phyloP scores from a whole-genome alignment of 2,329 filamentous ascomycete species.

The Karstenula rhodostoma region DNA sequence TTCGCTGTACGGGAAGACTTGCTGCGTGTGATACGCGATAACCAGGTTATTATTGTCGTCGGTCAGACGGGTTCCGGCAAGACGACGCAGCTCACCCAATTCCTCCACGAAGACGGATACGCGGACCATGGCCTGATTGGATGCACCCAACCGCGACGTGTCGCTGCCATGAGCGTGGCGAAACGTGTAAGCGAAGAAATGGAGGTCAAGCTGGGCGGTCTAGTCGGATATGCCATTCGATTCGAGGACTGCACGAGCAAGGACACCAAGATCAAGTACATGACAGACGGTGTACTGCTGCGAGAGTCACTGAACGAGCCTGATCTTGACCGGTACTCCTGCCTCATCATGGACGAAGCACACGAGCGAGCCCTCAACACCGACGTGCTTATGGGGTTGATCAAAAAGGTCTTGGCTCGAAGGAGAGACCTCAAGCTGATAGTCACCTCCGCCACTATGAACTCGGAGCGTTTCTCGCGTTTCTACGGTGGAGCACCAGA shows the following conservation, averaged over 20 bases:
- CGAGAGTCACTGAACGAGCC: slow-evolving; percentile 92
- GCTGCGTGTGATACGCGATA: slow-evolving; percentile 89
- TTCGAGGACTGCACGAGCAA: slow-evolving; percentile 98
- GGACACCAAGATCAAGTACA: slow-evolving; percentile 96
- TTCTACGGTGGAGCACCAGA: slow-evolving; percentile 97
- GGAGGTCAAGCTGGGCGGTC: slow-evolving; percentile 86
- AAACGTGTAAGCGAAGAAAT: slow-evolving; percentile 99
- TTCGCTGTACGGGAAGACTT: slow-evolving; percentile 97
- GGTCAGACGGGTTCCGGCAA: slow-evolving; percentile 98
- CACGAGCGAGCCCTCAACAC: slow-evolving; percentile 97
- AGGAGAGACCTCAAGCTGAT: slow-evolving; percentile 94
- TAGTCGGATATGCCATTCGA: slow-evolving; percentile 95
- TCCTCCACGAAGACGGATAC: slow-evolving; percentile 94
- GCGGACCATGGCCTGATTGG: slow-evolving; percentile 88
- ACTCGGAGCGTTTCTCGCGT: slow-evolving; percentile 91
- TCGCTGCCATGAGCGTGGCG: slow-evolving; percentile 98
- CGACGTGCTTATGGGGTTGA: slow-evolving; percentile 94
- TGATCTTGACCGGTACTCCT: slow-evolving; percentile 94
- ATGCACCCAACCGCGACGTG: slow-evolving; percentile 94
- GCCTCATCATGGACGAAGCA: slow-evolving; percentile 99
- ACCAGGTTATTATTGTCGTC: slow-evolving; percentile 96
- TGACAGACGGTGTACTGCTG: slow-evolving; percentile 96
- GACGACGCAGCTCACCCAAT: slow-evolving; percentile 96
- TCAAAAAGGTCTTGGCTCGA: slow-evolving; percentile 94
- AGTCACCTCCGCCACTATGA: slow-evolving; percentile 98